A percentile compares a stretch with the other conserved stretches of the same genome.
Conservation (phyloP, 2,329 filamentous ascomycete genomes). For the Cercospora berteroae region DNA sequence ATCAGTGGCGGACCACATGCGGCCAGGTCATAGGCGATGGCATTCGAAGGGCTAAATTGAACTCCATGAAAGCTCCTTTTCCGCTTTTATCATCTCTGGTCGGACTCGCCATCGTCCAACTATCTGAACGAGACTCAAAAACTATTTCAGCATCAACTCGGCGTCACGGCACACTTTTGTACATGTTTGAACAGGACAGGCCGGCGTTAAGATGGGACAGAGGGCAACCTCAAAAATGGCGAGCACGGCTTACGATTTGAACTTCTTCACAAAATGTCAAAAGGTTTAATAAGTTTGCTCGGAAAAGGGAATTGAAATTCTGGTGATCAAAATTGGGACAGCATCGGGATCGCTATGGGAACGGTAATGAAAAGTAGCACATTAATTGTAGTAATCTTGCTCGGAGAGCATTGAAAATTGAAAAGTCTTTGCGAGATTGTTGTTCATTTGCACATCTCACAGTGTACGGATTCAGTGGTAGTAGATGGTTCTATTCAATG, state of each 20-base stretch:
- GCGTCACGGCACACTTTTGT: background rate
- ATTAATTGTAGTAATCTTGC: background rate
- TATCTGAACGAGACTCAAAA: background rate
- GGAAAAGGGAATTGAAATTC: too few relatives aligned
- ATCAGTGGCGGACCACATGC: background rate
- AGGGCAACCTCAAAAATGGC: background rate
- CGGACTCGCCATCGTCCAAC: background rate
- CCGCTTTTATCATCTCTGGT: too few relatives aligned
- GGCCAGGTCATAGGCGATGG: constrained; percentile 3
- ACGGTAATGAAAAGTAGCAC: background rate
- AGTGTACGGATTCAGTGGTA: background rate
- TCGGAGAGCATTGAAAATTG: background rate
- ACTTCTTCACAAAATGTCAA: background rate
- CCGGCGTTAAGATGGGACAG: background rate
- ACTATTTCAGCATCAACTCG: background rate
- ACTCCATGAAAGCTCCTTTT: too few relatives aligned
- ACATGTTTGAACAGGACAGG: background rate
- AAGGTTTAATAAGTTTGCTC: background rate
- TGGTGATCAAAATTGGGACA: background rate
- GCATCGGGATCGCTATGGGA: background rate
- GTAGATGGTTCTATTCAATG: background rate
- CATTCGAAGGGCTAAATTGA: constrained; percentile 7
- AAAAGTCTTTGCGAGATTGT: background rate
- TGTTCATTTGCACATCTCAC: background rate
- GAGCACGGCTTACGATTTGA: background rate